These are phyloP conservation scores for Dalbergia cultrata DNA, from an alignment of 306 rosid genomes.

Conservation along the genomic window DNA sequence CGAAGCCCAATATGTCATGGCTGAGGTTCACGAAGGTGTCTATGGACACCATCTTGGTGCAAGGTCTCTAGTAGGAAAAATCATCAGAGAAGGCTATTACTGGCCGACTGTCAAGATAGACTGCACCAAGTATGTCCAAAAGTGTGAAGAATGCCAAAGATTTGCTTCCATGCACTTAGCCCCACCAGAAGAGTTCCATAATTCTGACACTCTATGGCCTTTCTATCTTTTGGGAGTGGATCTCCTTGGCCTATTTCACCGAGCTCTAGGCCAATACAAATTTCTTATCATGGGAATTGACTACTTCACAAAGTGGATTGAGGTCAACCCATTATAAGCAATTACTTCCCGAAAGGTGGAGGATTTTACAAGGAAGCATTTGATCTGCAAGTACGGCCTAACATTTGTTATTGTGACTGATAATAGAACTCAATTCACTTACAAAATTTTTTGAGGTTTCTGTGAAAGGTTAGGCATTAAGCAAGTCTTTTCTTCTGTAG, in stretches of 20 bases:
- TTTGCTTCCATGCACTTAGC: not conserved
- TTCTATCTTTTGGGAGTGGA: not conserved
- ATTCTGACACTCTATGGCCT: not conserved
- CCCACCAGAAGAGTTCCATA: not conserved
- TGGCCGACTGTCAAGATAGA: not conserved
- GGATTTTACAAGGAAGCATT: too few species aligned
- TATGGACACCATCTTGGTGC: not conserved
- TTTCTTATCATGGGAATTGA: too few species aligned
- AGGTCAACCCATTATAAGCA: not conserved
- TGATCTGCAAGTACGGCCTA: not conserved
- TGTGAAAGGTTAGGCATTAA: too few species aligned
- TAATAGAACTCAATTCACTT: not conserved
- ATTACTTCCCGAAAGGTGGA: not conserved
- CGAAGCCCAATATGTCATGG: too few species aligned
- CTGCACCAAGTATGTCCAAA: not conserved
- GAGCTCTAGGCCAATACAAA: not conserved
- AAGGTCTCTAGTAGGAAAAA: not conserved
- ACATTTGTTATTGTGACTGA: not conserved
- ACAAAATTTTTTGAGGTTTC: too few species aligned
- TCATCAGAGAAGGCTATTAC: not conserved
- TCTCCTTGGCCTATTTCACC: not conserved
- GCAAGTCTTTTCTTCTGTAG: too few species aligned
- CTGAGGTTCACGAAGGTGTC: too few species aligned
- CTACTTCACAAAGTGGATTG: not conserved
- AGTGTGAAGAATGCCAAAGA: not conserved